Conservation (phyloP, 192 early-diverging fungal genomes). For the Nowakowskiella sp. region DNA sequence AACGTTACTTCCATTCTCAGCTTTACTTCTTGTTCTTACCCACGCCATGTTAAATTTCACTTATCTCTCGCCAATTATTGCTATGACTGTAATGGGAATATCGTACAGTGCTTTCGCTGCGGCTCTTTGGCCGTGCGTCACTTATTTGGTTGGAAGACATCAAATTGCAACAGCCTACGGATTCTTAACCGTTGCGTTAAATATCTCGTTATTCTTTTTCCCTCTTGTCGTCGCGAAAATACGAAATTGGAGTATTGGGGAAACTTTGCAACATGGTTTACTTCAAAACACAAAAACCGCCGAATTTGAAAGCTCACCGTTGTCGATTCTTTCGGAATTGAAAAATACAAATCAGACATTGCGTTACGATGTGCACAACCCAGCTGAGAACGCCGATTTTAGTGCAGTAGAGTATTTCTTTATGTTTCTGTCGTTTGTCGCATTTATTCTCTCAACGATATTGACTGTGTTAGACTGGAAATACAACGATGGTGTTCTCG, state of each 20-base stretch:
- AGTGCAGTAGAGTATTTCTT: constrained; percentile 16
- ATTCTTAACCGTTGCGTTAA: constrained; percentile 50
- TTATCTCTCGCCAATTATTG: constrained; percentile 24
- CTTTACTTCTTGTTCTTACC: constrained; percentile 32
- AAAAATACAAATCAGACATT: too few relatives aligned
- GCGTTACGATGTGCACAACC: too few relatives aligned
- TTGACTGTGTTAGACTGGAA: constrained; percentile 12
- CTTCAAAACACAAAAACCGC: too few relatives aligned
- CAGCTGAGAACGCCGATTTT: constrained; percentile 12
- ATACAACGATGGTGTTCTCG: constrained; percentile 12
- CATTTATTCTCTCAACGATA: constrained; percentile 4
- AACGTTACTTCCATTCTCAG: constrained; percentile 36
- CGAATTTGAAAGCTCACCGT: too few relatives aligned
- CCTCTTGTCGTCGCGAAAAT: constrained; percentile 55
- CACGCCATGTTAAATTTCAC: constrained; percentile 45
- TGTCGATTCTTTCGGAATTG: too few relatives aligned
- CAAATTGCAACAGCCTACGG: constrained; percentile 66
- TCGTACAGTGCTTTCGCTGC: constrained; percentile 49
- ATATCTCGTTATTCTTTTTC: constrained; percentile 45
- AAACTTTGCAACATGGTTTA: too few relatives aligned
- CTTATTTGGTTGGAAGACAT: constrained; percentile 44
- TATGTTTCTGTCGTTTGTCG: constrained; percentile 16
- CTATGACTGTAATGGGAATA: constrained; percentile 47
- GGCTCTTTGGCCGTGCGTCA: constrained; percentile 62
- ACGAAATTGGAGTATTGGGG: constrained; percentile 23